A percentile compares a stretch with the other conserved stretches of the same genome.
These are phyloP conservation scores for Auricularia sp. DNA, from an alignment of 768 basidiomycete genomes.

Conservation along the genomic window DNA sequence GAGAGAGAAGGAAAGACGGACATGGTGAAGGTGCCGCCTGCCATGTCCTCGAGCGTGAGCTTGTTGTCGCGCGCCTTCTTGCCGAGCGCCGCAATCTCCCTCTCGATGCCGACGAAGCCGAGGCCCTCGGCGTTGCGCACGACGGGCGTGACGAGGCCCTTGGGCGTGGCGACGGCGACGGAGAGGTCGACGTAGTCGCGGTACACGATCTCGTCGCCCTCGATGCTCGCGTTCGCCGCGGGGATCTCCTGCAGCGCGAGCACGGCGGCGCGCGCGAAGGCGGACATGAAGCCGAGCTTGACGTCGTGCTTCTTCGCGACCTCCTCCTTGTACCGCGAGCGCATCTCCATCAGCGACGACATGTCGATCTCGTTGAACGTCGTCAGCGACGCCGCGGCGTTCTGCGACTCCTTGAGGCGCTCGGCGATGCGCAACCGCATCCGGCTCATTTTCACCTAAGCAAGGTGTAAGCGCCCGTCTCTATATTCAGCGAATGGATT, in stretches of 20 bases:
- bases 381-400: slow-evolving; percentile 89
- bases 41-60: slow-evolving; percentile 95
- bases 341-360: slow-evolving; percentile 89
- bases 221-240: slow-evolving; percentile 87
- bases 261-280: slow-evolving; percentile 80
- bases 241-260: slow-evolving; percentile 88
- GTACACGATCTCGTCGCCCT: slow-evolving; percentile 90
- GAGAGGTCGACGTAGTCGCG: slow-evolving; percentile 87
- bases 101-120: slow-evolving; percentile 86
- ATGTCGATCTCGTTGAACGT: slow-evolving; percentile 99
- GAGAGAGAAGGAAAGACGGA: slow-evolving; percentile 28
- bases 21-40: slow-evolving; percentile 99
- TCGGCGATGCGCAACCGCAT: slow-evolving; percentile 97
- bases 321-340: slow-evolving; percentile 86
- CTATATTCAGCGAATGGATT: background rate
- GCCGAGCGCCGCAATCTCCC: slow-evolving; percentile 81
- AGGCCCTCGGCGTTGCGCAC: slow-evolving; percentile 83
- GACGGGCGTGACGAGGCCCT: slow-evolving; percentile 94
- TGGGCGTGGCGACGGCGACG: slow-evolving; percentile 94
- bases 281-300: slow-evolving; percentile 97
- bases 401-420: slow-evolving; percentile 96
- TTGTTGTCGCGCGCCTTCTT: slow-evolving; percentile 94
- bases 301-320: slow-evolving; percentile 87
- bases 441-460: slow-evolving; percentile 92
- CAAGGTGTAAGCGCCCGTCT: background rate